phyloP scores from a whole-genome alignment of 108 stramenopile genomes.

The Fistulifera solaris region DNA sequence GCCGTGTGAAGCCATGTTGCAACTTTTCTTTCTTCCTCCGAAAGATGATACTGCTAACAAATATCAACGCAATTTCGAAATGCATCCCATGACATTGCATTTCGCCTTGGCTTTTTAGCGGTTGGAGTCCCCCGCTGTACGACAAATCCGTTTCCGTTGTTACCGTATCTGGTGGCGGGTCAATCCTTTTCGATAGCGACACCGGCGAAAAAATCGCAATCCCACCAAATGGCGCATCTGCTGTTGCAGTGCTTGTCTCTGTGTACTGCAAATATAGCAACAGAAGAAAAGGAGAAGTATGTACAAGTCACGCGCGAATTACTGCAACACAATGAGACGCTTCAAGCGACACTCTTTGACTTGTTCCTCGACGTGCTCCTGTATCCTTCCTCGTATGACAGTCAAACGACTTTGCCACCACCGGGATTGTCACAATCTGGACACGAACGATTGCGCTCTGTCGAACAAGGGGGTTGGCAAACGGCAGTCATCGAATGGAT shows the following conservation, averaged over 20 bases:
- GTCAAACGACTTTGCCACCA: slow-evolving; percentile 32
- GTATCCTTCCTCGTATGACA: slow-evolving; percentile 26
- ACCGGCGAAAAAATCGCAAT: slow-evolving; percentile 27
- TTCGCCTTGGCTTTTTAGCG: slow-evolving; percentile 61
- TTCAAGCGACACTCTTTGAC: slow-evolving; percentile 49
- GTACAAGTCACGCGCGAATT: slow-evolving; percentile 1
- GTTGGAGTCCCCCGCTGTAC: slow-evolving; percentile 54
- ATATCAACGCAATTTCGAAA: slow-evolving; percentile 5
- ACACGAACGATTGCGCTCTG: slow-evolving; percentile 31
- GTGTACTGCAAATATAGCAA: not conserved
- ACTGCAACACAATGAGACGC: slow-evolving; percentile 9
- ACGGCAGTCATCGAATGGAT: slow-evolving; percentile 21
- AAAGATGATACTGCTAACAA: not conserved
- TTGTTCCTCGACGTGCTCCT: slow-evolving; percentile 48
- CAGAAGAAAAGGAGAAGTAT: not conserved
- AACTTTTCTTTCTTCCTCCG: slow-evolving; percentile 17
- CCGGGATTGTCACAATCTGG: slow-evolving; percentile 45
- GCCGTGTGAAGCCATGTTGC: slow-evolving; percentile 46
- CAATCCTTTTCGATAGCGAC: not conserved
- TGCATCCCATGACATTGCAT: slow-evolving; percentile 67
- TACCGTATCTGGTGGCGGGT: not conserved
- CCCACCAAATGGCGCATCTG: slow-evolving; percentile 60
- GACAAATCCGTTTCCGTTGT: not conserved
- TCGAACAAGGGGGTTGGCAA: not conserved
- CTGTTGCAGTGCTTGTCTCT: slow-evolving; percentile 52